Percentiles rank a stretch among this genome's conserved stretches.
Conservation (phyloP, 768 basidiomycete species). For the Xerocomus spinulosus region DNA sequence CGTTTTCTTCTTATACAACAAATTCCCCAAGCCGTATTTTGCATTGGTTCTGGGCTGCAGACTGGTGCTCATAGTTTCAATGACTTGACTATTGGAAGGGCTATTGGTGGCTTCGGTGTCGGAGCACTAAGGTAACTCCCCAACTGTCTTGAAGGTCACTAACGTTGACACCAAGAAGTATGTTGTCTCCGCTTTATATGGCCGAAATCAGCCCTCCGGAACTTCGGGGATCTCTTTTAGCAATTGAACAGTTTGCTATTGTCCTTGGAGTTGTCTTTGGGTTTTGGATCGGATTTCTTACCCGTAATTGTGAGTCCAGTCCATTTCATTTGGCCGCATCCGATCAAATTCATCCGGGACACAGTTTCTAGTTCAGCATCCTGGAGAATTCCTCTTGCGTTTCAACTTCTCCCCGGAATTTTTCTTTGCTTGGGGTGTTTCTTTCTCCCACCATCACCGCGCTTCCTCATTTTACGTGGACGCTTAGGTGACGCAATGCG, state of each 20-base stretch:
- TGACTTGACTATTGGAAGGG: conserved; percentile 64
- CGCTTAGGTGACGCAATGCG: conserved; percentile 51
- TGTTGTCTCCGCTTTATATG: conserved; percentile 79
- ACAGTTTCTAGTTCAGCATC: conserved; percentile 59
- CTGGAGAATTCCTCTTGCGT: conserved; percentile 73
- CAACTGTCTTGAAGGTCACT: conserved; percentile 5
- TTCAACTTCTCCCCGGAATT: conserved; percentile 68
- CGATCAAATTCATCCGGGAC: background rate
- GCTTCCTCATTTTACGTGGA: conserved; percentile 46
- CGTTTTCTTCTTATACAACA: background rate
- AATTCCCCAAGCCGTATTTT: conserved; percentile 52
- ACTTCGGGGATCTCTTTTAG: conserved; percentile 71
- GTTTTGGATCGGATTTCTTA: conserved; percentile 78
- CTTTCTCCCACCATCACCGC: conserved; percentile 47
- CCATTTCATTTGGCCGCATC: background rate
- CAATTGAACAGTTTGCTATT: conserved; percentile 77
- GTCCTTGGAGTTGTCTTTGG: conserved; percentile 78
- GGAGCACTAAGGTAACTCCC: conserved; percentile 57
- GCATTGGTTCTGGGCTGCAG: conserved; percentile 68
- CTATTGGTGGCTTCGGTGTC: conserved; percentile 76
- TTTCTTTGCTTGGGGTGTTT: conserved; percentile 58
- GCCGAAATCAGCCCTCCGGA: conserved; percentile 82
- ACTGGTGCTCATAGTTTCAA: conserved; percentile 50
- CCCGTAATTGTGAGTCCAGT: conserved; percentile 49
- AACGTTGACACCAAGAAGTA: conserved; percentile 38